phyloP scores from a whole-genome alignment of 345 rosid genomes.

The Mercurialis annua region DNA sequence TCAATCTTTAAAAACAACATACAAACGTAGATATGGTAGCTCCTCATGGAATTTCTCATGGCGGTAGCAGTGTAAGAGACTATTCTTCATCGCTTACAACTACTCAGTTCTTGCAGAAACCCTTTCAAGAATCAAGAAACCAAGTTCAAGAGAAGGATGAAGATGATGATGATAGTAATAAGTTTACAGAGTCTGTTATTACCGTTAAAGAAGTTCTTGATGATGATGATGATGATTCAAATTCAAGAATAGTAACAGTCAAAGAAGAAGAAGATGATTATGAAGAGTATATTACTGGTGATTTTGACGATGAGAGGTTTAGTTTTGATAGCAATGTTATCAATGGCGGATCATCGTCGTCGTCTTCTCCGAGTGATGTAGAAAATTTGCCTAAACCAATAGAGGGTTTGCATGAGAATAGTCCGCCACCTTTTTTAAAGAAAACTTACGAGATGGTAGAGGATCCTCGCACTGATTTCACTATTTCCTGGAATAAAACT shows the following conservation, averaged over 20 bases:
- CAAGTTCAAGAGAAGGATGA: neutral
- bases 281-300: neutral
- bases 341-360: constrained; percentile 31
- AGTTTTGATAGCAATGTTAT: neutral
- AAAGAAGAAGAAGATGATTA: constrained; percentile 21
- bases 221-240: neutral
- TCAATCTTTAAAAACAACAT: too few relatives aligned
- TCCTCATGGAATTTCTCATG: constrained; percentile 11
- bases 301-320: neutral
- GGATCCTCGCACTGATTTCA: constrained; percentile 20
- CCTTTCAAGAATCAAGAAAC: neutral
- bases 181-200: neutral
- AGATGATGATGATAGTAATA: neutral
- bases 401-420: constrained; percentile 55
- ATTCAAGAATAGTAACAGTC: constrained; percentile 14
- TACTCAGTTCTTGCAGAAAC: neutral
- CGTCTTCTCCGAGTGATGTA: constrained; percentile 30
- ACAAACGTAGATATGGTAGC: constrained; percentile 13
- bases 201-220: neutral
- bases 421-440: constrained; percentile 32
- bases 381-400: constrained; percentile 44
- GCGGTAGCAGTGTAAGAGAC: constrained; percentile 8
- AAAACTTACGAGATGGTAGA: constrained; percentile 35
- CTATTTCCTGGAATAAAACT: constrained; percentile 23
- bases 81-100: neutral